Evolutionary conservation across 2,329 filamentous ascomycete species (phyloP), one percentile per base, ranked within the genome.

Genomic region (Alternaria incomplexa): DNA sequence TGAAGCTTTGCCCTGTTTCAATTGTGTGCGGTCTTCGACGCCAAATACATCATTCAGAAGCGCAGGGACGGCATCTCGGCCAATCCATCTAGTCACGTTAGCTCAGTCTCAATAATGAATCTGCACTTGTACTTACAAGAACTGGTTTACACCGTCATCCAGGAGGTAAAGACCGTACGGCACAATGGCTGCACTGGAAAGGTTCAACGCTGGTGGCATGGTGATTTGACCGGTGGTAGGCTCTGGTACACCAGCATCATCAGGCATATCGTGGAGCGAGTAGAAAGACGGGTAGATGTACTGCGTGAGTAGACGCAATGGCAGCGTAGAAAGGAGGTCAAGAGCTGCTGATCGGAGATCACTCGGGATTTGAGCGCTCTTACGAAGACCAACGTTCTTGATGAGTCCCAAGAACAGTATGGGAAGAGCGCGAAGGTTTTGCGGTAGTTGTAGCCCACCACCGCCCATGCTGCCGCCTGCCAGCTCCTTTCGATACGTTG

Each of bases 401-500:
- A 96, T 97, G 74, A 99, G 82, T 9, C 93, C 94, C 40, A 99
- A 85, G 86, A 99, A 98, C 46, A 99, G 85, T 59, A 96, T 88
- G 1, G 96, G 94, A 25, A 99, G 85, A 32, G 90, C 93, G 60
- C 95, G 90, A 61, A 99, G 84, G 80, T 99, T 99, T 63, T 92
- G 91, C 20, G 96, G 94, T 85, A 98, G 96, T 77, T 97, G 96
- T 17, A 99, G 85, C 50, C 95, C 94, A 56, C 93, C 90, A 26
- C 89, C 94, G 55, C 95, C 94, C 88, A 97, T 96, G 81, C 95
- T 97, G 68, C 95, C 95, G 68, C 95, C 95, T 15, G 93, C 95
- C 62, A 99, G 87, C 80, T 99, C 96, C 84, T 98, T 98, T 82
- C 93, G 92, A 84, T 97, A 99, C 0, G 95, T 98, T 79, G 95